Conservation (phyloP, 768 basidiomycete species). For the Cyclocybe aegerita region DNA sequence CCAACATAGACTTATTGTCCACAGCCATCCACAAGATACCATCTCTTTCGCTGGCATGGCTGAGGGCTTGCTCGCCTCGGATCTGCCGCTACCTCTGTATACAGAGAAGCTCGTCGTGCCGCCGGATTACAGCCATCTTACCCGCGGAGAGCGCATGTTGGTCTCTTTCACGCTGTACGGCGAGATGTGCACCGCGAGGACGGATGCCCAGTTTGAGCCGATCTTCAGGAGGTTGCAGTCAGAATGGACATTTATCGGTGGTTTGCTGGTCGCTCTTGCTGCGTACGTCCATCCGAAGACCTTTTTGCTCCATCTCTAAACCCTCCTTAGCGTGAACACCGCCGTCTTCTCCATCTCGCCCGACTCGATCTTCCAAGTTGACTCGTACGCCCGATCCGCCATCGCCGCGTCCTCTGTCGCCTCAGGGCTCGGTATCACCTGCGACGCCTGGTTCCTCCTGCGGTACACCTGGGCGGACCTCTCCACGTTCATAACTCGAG, state of each 20-base stretch:
- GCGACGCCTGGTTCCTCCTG: slow-evolving; percentile 66
- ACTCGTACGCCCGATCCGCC: slow-evolving; percentile 43
- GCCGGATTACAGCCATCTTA: slow-evolving; percentile 19
- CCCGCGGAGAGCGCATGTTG: slow-evolving; percentile 35
- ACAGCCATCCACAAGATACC: too few relatives aligned
- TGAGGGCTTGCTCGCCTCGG: slow-evolving; percentile 16
- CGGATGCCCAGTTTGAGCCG: slow-evolving; percentile 50
- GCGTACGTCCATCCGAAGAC: slow-evolving; percentile 37
- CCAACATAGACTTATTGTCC: too few relatives aligned
- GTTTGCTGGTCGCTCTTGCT: slow-evolving; percentile 57
- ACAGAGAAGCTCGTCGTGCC: slow-evolving; percentile 31
- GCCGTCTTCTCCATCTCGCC: slow-evolving; percentile 65
- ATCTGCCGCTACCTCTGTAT: slow-evolving; percentile 34
- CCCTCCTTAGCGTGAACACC: slow-evolving; percentile 38
- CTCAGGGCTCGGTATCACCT: slow-evolving; percentile 64
- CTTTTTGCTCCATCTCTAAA: not conserved
- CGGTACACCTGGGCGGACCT: slow-evolving; percentile 55
- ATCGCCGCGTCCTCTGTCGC: slow-evolving; percentile 59
- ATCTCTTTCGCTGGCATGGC: slow-evolving; percentile 2
- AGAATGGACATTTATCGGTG: slow-evolving; percentile 71
- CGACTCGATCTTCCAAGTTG: slow-evolving; percentile 49
- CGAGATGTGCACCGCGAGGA: slow-evolving; percentile 47
- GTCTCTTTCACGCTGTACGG: slow-evolving; percentile 56
- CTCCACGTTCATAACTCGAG: slow-evolving; percentile 49
- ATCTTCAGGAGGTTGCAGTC: slow-evolving; percentile 46